Base-by-base conservation (phyloP, 441 rosid species). In the Bruguiera hainesii region DNA sequence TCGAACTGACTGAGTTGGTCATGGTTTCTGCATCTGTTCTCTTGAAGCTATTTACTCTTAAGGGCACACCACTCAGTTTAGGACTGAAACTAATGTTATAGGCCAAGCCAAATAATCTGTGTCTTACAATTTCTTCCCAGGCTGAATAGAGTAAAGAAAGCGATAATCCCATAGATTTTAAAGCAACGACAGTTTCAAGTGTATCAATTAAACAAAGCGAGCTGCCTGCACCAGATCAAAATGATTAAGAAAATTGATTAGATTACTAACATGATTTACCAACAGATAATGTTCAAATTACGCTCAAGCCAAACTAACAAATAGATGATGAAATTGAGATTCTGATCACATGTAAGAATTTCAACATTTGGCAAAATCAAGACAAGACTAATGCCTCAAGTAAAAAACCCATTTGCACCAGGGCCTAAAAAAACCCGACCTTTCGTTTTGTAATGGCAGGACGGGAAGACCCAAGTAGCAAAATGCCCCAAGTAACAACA, bases 71-170 rank as follows among this genome's bases (percentile, higher is more conserved):
- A 3, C 33, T 77, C 25, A 66, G 61, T 58, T 51, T 61, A 35
- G 72, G 50, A 46, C 63, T 37, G 39, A 75, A 61, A 50, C 61
- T 37, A 46, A 69, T 50, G 68, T 75, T 65, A 74, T 30, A 37
- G 10, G 72, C 73, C 61, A 65, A 70, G 42, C 63, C 51, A 25
- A 71, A 65, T n/a, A 77, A 53, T 56, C 73, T 66, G 60, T 71
- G 78, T 7, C 63, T 64, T 1, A 64, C 67, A 33, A 73, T 77
- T 66, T 73, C 78, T 71, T 77, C 68, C 77, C 81, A 75, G 55
- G 81, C 75, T 48, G 85, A 71, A 51, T 51, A 60, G 35, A 79
- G 75, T 51, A 73, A 71, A 13, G 85, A 82, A 65, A 79, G 72
- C 4, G 78, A 79, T 30, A 79, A 73, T 57, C 83, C 86, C 84